Conservation (phyloP, 2,329 filamentous ascomycete genomes). For the Immersiporthe knoxdaviesiana region DNA sequence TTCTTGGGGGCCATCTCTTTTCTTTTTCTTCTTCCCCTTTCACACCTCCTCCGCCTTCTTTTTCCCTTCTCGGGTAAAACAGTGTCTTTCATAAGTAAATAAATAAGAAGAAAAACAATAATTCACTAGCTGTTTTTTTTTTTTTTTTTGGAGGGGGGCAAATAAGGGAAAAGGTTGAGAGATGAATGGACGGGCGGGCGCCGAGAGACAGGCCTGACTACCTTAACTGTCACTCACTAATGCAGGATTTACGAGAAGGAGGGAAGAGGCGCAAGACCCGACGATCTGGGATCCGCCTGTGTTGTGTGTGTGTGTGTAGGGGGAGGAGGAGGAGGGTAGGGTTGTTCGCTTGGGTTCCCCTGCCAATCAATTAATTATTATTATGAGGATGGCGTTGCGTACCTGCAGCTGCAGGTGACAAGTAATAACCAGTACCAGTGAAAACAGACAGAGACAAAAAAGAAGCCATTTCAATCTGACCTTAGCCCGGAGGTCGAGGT, state of each 20-base stretch:
- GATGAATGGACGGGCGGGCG: neutral
- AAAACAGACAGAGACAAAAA: too few relatives aligned
- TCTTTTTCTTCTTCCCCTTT: neutral
- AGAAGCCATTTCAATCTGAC: too few relatives aligned
- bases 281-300: conserved; percentile 19
- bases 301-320: neutral
- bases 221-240: too few relatives aligned
- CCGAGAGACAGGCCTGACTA: neutral
- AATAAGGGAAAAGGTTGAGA: neutral
- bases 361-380: conserved; percentile 12
- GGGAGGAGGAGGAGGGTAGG: neutral
- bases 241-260: conserved; percentile 1
- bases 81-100: neutral
- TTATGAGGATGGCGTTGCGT: conserved; percentile 3
- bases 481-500: too few relatives aligned
- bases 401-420: conserved; percentile 12
- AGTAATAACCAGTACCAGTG: neutral
- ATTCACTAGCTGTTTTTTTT: too few relatives aligned
- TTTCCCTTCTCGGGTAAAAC: neutral
- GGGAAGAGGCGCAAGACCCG: conserved; percentile 14
- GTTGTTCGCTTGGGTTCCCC: neutral
- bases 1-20: neutral
- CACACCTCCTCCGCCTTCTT: neutral
- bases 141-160: too few relatives aligned
- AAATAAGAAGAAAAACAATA: neutral